Percentiles rank a stretch among this genome's conserved stretches.
phyloP scores from a whole-genome alignment of 148 eudicot genomes.

The Vaccinium vitisidaea region DNA sequence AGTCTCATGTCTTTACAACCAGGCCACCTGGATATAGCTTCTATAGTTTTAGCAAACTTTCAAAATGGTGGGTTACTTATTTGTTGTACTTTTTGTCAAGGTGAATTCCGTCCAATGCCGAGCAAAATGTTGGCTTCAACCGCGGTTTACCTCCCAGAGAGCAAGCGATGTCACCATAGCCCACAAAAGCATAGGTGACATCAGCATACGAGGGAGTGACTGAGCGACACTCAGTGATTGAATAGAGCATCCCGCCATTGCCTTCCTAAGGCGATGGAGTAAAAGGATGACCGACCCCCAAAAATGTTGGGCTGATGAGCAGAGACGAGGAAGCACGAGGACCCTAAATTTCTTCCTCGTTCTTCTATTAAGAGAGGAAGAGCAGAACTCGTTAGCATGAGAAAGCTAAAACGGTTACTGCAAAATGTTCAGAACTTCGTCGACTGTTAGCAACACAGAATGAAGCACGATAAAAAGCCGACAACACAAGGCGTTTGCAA shows the following conservation, averaged over 20 bases:
- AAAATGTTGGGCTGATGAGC: neutral
- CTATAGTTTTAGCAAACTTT: neutral
- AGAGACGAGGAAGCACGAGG: neutral
- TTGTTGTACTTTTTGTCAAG: neutral
- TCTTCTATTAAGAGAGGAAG: neutral
- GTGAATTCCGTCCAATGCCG: neutral
- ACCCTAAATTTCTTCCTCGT: neutral
- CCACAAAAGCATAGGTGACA: too few species aligned
- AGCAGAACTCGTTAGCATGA: neutral
- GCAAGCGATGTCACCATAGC: neutral
- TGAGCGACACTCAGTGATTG: too few species aligned
- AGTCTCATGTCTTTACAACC: neutral
- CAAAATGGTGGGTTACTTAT: neutral
- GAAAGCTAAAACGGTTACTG: neutral
- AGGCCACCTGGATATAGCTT: slow-evolving; percentile 38
- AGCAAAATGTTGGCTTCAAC: neutral
- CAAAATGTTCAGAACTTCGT: neutral
- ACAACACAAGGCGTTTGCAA: neutral
- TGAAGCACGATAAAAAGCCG: neutral
- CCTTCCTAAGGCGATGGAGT: too few species aligned
- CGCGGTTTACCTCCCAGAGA: neutral
- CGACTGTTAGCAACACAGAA: neutral
- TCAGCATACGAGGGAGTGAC: too few species aligned
- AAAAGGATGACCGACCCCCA: too few species aligned
- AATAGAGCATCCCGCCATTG: too few species aligned